Conservation (phyloP, 495 filamentous ascomycete species). For the Tuber magnatum region DNA sequence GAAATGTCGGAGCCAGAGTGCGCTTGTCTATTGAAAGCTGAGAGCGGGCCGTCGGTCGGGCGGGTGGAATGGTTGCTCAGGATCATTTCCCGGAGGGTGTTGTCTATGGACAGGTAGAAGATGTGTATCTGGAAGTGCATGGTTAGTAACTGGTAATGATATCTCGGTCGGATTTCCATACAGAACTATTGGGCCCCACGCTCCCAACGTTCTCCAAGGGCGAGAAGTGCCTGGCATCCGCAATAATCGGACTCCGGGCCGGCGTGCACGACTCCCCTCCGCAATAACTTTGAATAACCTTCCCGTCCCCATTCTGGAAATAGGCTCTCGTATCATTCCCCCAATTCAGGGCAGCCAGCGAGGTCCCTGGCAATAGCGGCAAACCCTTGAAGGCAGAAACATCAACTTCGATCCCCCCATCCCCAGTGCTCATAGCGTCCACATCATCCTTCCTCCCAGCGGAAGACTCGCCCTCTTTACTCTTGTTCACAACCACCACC, state of each 20-base stretch:
- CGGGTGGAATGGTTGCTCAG: neutral
- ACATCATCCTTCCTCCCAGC: neutral
- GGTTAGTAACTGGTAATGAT: neutral
- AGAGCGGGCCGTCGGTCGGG: neutral
- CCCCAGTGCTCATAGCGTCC: neutral
- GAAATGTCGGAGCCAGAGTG: neutral
- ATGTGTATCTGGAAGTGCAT: neutral
- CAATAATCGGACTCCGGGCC: neutral
- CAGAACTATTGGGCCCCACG: neutral
- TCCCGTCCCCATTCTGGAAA: neutral
- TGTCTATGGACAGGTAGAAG: neutral
- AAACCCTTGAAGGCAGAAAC: neutral
- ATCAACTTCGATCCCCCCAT: neutral
- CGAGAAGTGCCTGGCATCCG: neutral
- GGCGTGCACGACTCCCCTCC: neutral
- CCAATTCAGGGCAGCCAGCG: neutral
- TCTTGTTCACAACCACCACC: neutral
- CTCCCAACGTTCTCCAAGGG: neutral
- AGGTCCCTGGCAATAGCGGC: neutral
- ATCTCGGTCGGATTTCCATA: neutral
- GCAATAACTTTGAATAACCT: neutral
- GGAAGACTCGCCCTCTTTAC: neutral
- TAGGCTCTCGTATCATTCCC: neutral
- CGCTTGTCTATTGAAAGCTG: neutral
- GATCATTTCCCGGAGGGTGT: neutral